Evolutionary conservation across 352 stramenopile genomes (phyloP).

Genomic region (Globisporangium ultimum): DNA sequence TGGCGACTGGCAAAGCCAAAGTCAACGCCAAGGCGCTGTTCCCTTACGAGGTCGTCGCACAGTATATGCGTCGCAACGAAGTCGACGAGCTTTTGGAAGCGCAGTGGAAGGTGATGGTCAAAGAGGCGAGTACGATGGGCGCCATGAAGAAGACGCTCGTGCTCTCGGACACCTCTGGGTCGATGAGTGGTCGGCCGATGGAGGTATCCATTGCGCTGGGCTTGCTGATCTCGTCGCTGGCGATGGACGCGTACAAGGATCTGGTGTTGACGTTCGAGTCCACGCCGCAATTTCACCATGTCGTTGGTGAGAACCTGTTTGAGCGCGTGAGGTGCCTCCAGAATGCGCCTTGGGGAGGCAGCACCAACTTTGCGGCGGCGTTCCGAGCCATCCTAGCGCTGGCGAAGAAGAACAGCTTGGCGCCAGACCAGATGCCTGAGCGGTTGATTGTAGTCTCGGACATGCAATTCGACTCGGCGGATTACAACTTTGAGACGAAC

Average conservation of each 20-base stretch:
- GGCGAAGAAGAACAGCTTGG: conserved; percentile 27
- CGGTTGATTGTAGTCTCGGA: conserved; percentile 77
- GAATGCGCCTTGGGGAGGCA: conserved; percentile 35
- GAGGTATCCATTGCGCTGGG: conserved; percentile 41
- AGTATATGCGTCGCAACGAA: conserved; percentile 24
- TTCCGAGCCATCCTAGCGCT: conserved; percentile 55
- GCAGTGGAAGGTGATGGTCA: conserved; percentile 42
- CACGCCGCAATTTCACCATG: conserved; percentile 32
- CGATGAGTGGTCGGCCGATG: conserved; percentile 33
- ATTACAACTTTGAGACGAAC: conserved; percentile 39
- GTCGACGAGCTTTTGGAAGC: conserved; percentile 43
- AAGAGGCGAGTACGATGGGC: conserved; percentile 46
- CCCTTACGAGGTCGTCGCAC: conserved; percentile 40
- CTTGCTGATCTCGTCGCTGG: conserved; percentile 38
- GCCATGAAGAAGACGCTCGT: conserved; percentile 34
- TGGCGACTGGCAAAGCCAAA: conserved; percentile 32
- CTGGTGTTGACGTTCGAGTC: conserved; percentile 56
- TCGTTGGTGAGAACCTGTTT: conserved; percentile 28
- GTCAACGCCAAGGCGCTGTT: conserved; percentile 43
- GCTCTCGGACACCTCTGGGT: conserved; percentile 46
- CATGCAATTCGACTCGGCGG: conserved; percentile 54
- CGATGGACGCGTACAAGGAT: conserved; percentile 41
- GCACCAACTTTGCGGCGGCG: conserved; percentile 62
- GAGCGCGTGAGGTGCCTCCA: conserved; percentile 22
- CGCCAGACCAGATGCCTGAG: conserved; percentile 43